Evolutionary conservation across 2,329 filamentous ascomycete species (phyloP), one percentile per base, ranked within the genome.

Genomic region (Ascocoryne sarcoides): DNA sequence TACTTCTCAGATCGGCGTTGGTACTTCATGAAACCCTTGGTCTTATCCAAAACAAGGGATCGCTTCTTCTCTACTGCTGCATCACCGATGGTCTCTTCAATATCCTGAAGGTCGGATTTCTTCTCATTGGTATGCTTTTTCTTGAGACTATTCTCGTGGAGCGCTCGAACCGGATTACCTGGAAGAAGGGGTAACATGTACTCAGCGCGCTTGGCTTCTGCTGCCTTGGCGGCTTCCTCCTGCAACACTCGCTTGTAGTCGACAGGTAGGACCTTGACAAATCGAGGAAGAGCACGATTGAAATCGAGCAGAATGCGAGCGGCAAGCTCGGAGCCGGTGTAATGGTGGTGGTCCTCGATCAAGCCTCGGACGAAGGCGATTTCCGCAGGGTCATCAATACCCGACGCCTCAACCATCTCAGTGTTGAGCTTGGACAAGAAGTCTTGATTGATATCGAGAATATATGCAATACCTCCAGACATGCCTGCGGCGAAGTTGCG

Each of bases 401-500:
- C 74, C 35, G 83, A 84, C 18, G 90, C 79, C 66, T 95, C 89
- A 52, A 96, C 90, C 90, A 96, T 95, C 69, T 96, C 90, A 58
- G 80, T 83, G 68, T 96, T 96, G 66, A 95, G 82, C 75, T 95
- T 95, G 54, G 81, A 79, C 62, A 84, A 71, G 69, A 95, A 95
- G 65, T 95, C 87, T 50, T 83, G 76, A 61, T 90, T 76, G 59
- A 92, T 82, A 59, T 96, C 90, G 20, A 96, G 76, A 39, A 95
- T 79, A 58, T 95, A 96, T 14, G 89, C 89, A 57, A 96, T 95
- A 71, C 90, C 90, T 60, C 90, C 90, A 58, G 89, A 95, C 90
- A 96, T 96, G 72, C 90, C 90, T 46, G 90, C 90, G 55, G 89
- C 90, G 59, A 96, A 96, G 72, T 96, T 96, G 55, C 90, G 89